These are phyloP conservation scores for Margaritispora aquatica DNA, from an alignment of 495 filamentous ascomycete species.

Conservation along the genomic window DNA sequence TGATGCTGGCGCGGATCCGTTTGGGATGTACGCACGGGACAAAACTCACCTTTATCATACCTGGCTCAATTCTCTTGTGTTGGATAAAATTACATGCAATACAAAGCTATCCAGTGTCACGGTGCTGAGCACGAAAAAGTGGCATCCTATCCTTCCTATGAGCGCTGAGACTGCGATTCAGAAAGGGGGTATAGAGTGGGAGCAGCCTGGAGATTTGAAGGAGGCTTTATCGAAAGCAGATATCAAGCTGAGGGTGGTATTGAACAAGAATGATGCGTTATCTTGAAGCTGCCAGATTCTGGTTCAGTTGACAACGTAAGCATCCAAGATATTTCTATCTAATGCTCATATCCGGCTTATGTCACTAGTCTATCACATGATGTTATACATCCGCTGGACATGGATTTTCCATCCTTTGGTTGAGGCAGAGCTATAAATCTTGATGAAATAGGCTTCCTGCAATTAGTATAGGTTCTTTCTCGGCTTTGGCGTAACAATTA, in stretches of 20 bases:
- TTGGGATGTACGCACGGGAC: neutral
- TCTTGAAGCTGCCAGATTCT: neutral
- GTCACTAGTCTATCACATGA: too few species aligned
- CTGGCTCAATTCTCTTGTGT: neutral
- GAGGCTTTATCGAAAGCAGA: neutral
- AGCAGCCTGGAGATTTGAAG: neutral
- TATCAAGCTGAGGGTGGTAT: neutral
- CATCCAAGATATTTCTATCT: too few species aligned
- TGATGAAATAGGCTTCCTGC: too few species aligned
- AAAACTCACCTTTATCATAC: neutral
- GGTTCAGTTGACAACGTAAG: neutral
- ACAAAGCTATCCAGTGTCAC: neutral
- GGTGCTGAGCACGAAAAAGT: neutral
- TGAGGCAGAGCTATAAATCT: too few species aligned
- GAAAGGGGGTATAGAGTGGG: neutral
- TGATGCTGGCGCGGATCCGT: neutral
- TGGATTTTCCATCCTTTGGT: too few species aligned
- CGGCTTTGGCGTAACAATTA: too few species aligned
- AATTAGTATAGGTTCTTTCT: too few species aligned
- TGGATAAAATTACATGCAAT: neutral
- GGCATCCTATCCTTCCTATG: neutral
- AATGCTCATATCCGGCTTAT: too few species aligned
- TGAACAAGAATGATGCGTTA: neutral
- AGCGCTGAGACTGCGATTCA: neutral
- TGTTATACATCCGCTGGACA: too few species aligned